Conservation (phyloP, 208 protist genomes). For the Crithidia brevicula region DNA sequence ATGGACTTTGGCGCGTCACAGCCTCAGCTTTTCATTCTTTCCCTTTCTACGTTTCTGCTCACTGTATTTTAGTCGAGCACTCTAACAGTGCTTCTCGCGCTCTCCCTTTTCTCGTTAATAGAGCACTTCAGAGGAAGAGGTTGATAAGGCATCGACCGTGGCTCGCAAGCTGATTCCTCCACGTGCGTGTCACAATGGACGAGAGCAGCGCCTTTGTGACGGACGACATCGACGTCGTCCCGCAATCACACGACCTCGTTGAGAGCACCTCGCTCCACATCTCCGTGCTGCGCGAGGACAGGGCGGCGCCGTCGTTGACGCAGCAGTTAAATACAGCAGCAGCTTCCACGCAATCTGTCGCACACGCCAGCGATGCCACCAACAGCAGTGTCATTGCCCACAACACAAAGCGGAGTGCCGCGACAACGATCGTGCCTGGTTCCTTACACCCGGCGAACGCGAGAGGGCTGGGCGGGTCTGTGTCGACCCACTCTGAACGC, state of each 20-base stretch:
- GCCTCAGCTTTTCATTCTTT: constrained; percentile 15
- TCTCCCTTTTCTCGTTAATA: too few relatives aligned
- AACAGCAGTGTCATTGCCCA: neutral
- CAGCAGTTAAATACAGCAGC: too few relatives aligned
- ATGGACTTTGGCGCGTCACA: constrained; percentile 15
- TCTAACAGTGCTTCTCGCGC: too few relatives aligned
- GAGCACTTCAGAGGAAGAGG: too few relatives aligned
- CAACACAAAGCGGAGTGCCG: neutral
- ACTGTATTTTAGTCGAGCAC: neutral
- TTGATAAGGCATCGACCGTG: too few relatives aligned
- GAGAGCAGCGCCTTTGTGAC: constrained; percentile 33
- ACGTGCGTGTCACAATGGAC: constrained; percentile 36
- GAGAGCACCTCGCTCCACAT: constrained; percentile 22
- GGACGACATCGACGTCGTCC: constrained; percentile 6
- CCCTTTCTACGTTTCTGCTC: constrained; percentile 1
- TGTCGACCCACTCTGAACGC: neutral
- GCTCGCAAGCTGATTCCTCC: too few relatives aligned
- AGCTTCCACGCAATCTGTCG: neutral
- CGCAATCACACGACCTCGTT: neutral
- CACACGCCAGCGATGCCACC: neutral
- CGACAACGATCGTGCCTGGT: neutral
- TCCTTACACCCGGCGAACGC: neutral
- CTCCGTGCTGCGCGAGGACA: constrained; percentile 1
- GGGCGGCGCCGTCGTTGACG: neutral
- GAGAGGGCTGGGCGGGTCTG: neutral